A percentile compares a stretch with the other conserved stretches of the same genome.
phyloP scores from a whole-genome alignment of 805 yeast species.

The Wickerhamiella shivajii region DNA sequence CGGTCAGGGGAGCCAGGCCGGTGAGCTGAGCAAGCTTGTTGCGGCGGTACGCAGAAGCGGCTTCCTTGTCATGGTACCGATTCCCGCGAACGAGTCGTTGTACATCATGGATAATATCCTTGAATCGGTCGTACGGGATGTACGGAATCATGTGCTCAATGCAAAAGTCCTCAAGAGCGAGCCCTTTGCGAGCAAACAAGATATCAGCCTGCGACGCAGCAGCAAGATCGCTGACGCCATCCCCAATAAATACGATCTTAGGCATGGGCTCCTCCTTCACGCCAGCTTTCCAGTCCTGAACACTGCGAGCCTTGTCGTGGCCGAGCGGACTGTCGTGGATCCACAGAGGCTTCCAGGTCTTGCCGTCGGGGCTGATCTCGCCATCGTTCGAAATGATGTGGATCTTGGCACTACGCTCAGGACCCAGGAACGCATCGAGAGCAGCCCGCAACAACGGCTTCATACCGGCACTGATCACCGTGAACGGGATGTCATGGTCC shows the following conservation, averaged over 20 bases:
- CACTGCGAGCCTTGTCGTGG: slow-evolving; percentile 31
- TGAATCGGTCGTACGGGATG: slow-evolving; percentile 30
- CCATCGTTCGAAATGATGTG: slow-evolving; percentile 30
- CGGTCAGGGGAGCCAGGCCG: slow-evolving; percentile 17
- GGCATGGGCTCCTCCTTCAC: slow-evolving; percentile 27
- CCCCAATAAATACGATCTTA: slow-evolving; percentile 37
- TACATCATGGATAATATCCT: slow-evolving; percentile 27
- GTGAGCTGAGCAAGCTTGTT: slow-evolving; percentile 16
- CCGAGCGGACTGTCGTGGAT: slow-evolving; percentile 31
- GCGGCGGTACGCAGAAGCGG: slow-evolving; percentile 14
- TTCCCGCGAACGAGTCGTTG: slow-evolving; percentile 20
- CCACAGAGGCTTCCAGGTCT: slow-evolving; percentile 29
- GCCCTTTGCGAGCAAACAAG: slow-evolving; percentile 30
- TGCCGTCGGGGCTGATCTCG: slow-evolving; percentile 25
- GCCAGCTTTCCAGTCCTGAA: slow-evolving; percentile 25
- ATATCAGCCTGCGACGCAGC: slow-evolving; percentile 33
- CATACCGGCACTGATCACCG: slow-evolving; percentile 32
- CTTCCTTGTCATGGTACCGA: slow-evolving; percentile 19
- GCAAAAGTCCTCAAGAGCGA: slow-evolving; percentile 30
- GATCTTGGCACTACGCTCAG: slow-evolving; percentile 25
- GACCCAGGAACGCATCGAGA: slow-evolving; percentile 28
- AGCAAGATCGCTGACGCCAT: slow-evolving; percentile 38
- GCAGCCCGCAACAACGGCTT: slow-evolving; percentile 30
- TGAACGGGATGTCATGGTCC: slow-evolving; percentile 28
- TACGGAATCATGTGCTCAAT: slow-evolving; percentile 28